Evolutionary conservation across 2,329 filamentous ascomycete genomes (phyloP).

Genomic region (Cladosporium halotolerans): DNA sequence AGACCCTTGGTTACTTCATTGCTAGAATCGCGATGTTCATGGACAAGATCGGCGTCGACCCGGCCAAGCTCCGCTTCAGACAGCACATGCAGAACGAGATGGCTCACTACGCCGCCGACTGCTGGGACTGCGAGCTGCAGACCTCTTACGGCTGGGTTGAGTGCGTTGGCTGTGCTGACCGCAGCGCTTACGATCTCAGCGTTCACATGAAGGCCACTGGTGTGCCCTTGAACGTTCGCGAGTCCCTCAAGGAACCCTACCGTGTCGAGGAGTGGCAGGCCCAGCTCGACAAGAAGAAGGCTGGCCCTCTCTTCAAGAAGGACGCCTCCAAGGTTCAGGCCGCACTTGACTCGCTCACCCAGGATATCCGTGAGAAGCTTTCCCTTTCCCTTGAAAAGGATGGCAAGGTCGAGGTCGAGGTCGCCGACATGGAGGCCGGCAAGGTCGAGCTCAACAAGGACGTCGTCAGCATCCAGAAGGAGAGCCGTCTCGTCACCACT

Average conservation of each 20-base stretch:
- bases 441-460: slow-evolving; percentile 76
- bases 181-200: slow-evolving; percentile 87
- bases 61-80: slow-evolving; percentile 84
- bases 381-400: slow-evolving; percentile 65
- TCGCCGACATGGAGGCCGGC: slow-evolving; percentile 60
- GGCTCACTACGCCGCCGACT: slow-evolving; percentile 94
- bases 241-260: slow-evolving; percentile 71
- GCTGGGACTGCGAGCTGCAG: slow-evolving; percentile 92
- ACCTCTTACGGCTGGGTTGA: slow-evolving; percentile 97
- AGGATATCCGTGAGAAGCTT: slow-evolving; percentile 75
- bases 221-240: slow-evolving; percentile 74
- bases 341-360: slow-evolving; percentile 66
- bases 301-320: slow-evolving; percentile 92
- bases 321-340: slow-evolving; percentile 80
- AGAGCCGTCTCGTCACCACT: slow-evolving; percentile 72
- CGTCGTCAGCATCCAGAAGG: slow-evolving; percentile 75
- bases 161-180: slow-evolving; percentile 93
- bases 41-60: slow-evolving; percentile 78
- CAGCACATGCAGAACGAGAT: slow-evolving; percentile 92
- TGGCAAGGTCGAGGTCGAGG: slow-evolving; percentile 71
- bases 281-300: slow-evolving; percentile 89
- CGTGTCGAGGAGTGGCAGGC: slow-evolving; percentile 81
- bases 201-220: slow-evolving; percentile 93
- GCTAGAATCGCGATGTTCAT: slow-evolving; percentile 90
- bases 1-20: slow-evolving; percentile 96